Percentiles rank a stretch among this genome's conserved stretches.
These are phyloP conservation scores for Hemileccinum rubropunctum DNA, from an alignment of 768 basidiomycete genomes.

Conservation along the genomic window DNA sequence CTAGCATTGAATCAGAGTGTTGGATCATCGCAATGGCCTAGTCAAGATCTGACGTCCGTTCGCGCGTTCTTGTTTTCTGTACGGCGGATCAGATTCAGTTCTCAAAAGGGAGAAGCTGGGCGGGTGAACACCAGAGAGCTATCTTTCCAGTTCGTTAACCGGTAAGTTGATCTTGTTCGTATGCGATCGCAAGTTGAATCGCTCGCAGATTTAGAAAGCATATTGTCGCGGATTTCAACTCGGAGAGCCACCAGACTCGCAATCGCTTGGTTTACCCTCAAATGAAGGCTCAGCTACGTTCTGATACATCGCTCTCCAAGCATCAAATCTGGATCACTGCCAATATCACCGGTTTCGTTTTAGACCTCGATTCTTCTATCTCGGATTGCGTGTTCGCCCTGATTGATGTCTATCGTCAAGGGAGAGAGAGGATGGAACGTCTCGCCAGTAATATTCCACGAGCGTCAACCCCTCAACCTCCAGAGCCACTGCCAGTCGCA, in stretches of 20 bases:
- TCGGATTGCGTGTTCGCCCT: slow-evolving; percentile 78
- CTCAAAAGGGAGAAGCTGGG: slow-evolving; percentile 76
- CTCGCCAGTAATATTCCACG: slow-evolving; percentile 57
- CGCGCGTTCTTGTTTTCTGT: slow-evolving; percentile 88
- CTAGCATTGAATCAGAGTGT: slow-evolving; percentile 62
- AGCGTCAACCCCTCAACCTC: slow-evolving; percentile 6
- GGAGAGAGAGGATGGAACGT: slow-evolving; percentile 72
- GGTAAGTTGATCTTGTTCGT: slow-evolving; percentile 42
- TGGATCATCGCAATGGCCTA: slow-evolving; percentile 42
- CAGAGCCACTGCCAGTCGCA: slow-evolving; percentile 4
- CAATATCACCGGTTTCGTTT: slow-evolving; percentile 77
- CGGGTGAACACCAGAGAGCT: slow-evolving; percentile 68
- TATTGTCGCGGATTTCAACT: slow-evolving; percentile 63
- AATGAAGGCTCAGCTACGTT: slow-evolving; percentile 72
- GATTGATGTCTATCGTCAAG: slow-evolving; percentile 79
- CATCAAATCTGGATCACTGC: slow-evolving; percentile 62
- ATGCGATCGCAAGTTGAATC: slow-evolving; percentile 3
- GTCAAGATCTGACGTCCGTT: slow-evolving; percentile 44
- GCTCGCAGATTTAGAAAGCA: slow-evolving; percentile 75
- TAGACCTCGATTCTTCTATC: slow-evolving; percentile 81
- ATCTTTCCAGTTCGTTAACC: slow-evolving; percentile 81
- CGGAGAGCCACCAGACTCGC: slow-evolving; percentile 61
- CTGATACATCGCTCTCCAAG: slow-evolving; percentile 45
- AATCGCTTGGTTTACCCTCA: slow-evolving; percentile 79
- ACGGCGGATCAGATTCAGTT: slow-evolving; percentile 66